These are phyloP conservation scores for Dendrobium officinale DNA, from an alignment of 106 monocot species.

Conservation along the genomic window DNA sequence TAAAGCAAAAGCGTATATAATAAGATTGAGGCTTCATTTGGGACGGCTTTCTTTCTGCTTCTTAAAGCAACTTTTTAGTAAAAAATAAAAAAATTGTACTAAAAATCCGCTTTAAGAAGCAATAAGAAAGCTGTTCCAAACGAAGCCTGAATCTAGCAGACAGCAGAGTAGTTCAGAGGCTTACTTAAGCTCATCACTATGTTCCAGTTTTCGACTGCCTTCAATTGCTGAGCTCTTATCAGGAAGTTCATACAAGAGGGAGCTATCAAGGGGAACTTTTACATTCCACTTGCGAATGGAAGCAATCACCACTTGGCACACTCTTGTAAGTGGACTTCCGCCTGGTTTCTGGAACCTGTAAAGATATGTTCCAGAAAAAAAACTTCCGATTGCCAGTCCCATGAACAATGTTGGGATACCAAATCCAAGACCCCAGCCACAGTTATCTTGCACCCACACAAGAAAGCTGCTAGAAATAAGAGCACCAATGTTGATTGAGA, in stretches of 20 bases:
- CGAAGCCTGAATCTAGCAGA: not conserved
- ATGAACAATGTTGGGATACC: constrained; percentile 92
- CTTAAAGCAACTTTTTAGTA: too few species aligned
- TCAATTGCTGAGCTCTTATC: constrained; percentile 69
- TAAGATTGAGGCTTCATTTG: not conserved
- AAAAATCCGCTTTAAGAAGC: too few species aligned
- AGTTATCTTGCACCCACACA: constrained; percentile 90
- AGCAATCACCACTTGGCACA: constrained; percentile 81
- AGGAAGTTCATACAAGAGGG: constrained; percentile 57
- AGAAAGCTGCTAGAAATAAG: constrained; percentile 78
- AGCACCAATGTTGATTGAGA: constrained; percentile 86
- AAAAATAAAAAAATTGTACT: too few species aligned
- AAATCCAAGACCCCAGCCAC: constrained; percentile 92
- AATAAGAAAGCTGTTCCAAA: too few species aligned
- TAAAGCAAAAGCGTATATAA: not conserved
- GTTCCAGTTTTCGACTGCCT: constrained; percentile 85
- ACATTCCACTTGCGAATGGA: constrained; percentile 58
- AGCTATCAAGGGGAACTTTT: constrained; percentile 50
- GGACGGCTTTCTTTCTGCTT: too few species aligned
- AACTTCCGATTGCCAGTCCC: constrained; percentile 66
- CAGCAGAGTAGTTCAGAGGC: not conserved
- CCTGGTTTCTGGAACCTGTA: constrained; percentile 83
- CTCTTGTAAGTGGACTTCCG: constrained; percentile 80
- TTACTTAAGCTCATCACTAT: constrained; percentile 66
- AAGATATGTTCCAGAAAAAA: constrained; percentile 55